Evolutionary conservation across 352 stramenopile species (phyloP), one percentile per base, ranked within the genome.

Genomic region (Globisporangium cystogenes): DNA sequence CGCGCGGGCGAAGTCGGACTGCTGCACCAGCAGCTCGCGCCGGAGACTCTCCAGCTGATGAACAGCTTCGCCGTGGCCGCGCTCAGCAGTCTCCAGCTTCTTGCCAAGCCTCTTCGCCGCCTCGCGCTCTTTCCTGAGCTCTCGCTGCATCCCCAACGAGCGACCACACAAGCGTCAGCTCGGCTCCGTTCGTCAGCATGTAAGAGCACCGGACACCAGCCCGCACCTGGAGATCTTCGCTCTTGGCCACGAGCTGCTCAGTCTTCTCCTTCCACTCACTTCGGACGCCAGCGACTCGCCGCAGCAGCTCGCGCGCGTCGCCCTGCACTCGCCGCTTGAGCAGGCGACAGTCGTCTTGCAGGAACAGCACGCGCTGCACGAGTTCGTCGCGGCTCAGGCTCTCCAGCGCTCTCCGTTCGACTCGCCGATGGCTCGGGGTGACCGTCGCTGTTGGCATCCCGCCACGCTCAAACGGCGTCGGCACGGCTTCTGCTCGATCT

Each of bases 261-360:
- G 63, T 60, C 54, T 87, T 87, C 1, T 21, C 40, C 35, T 63
- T 57, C 76, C 76, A 90, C 44, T 85, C 65, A 37, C 57, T 55
- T 45, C 66, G 65, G 50, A 90, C 70, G 27, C 26, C 23, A 3
- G 47, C 26, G 2, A 76, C 67, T 50, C 70, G 76, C 16, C 61
- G 52, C 36, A 69, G 64, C 7, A 90, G 62, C 29, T 68, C 70
- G 18, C 62, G 62, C 0, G 72, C 76, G 46, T 87, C 76, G 6
- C 64, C 60, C 2, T 72, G 43, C 0, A 87, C 52, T 18, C 78
- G 61, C 23, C 53, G 57, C 3, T 51, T 57, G 41, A 90, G 63
- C 47, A 69, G 62, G 26, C 69, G 45, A n/a, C 78, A 74, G 40
- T 89, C 78, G 3, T 52, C 33, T 7, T 72, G 57, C 7, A 87